Evolutionary conservation across 352 stramenopile species (phyloP), one percentile per base, ranked within the genome.

Genomic region (Phytopythium mirpurense): DNA sequence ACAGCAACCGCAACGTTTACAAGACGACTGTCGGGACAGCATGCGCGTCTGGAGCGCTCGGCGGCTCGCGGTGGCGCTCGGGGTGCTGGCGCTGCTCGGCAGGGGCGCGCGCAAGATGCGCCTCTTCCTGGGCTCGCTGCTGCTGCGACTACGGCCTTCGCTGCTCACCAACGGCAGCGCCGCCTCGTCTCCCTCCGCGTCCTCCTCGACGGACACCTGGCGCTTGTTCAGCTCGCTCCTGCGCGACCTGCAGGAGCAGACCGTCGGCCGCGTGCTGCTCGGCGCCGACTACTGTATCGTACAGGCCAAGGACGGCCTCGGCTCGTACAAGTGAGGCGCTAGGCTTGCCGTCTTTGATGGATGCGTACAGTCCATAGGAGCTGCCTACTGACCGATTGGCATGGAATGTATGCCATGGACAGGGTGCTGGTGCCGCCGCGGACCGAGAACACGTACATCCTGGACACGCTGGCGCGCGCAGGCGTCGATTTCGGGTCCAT

Each of bases 171-270:
- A 16, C 29, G 44, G 46, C 49, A 21, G 51, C 27, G 35, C 65
- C 15, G 56, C 60, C 1, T 32, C 29, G 5, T 5, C 29, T 32
- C 9, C 29, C 5, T 9, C 29, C 9, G 29, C 29, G 29, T 32
- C 29, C 29, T 32, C 29, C 29, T 32, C 29, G 29, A 27, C 52
- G 27, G 56, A 52, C 16, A 63, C 70, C 26, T 89, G 73, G 71
- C 68, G 65, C 19, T 65, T 93, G n/a, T 90, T 93, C 37, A 93
- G 82, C 53, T 46, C 34, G n/a, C 83, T 93, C 47, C 60, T 93
- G 8, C 23, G 56, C 15, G 79, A 93, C 54, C 53, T 88, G 26
- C 57, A 37, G 5, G 61, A 63, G 5, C 52, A 78, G 26, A 68
- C 70, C 19, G 65, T 93, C 9, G 60, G 43, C n/a, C 84, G 84